A percentile compares a stretch with the other conserved stretches of the same genome.
These are phyloP conservation scores for Monilinia laxa DNA, from an alignment of 2,329 filamentous ascomycete species.

Conservation along the genomic window DNA sequence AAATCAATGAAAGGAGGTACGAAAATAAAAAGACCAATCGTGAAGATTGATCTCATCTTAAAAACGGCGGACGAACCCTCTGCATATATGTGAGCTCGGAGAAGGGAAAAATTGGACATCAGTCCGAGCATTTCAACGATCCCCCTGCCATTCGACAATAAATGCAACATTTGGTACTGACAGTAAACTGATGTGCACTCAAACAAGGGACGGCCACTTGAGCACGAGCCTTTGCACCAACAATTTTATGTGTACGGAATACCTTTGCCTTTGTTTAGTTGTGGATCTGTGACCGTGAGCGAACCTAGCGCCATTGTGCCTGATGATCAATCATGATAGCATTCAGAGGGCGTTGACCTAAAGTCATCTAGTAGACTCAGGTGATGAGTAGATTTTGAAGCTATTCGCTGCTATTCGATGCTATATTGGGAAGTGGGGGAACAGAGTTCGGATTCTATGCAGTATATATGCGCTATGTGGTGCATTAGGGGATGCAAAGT, in stretches of 20 bases:
- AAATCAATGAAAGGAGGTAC: background rate
- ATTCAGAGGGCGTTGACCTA: too few relatives aligned
- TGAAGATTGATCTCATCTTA: background rate
- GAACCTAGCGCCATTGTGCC: background rate
- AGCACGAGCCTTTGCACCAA: slow-evolving; percentile 7
- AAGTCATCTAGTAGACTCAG: background rate
- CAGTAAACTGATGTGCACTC: background rate
- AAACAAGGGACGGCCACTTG: background rate
- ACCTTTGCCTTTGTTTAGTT: background rate
- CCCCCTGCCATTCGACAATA: background rate
- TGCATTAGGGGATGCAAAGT: too few relatives aligned
- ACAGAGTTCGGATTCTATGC: background rate
- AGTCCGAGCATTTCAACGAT: background rate
- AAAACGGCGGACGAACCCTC: too few relatives aligned
- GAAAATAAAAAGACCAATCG: background rate
- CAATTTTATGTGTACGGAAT: background rate
- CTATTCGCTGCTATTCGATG: background rate
- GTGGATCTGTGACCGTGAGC: background rate
- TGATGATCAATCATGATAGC: too few relatives aligned
- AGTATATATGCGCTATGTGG: too few relatives aligned
- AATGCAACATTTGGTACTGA: background rate
- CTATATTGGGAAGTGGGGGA: slow-evolving; percentile 4
- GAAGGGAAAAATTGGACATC: background rate
- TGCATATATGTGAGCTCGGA: background rate
- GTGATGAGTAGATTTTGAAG: background rate